A percentile compares a stretch with the other conserved stretches of the same genome.
Conservation (phyloP, 768 basidiomycete species). For the Tubosaeta sp. region DNA sequence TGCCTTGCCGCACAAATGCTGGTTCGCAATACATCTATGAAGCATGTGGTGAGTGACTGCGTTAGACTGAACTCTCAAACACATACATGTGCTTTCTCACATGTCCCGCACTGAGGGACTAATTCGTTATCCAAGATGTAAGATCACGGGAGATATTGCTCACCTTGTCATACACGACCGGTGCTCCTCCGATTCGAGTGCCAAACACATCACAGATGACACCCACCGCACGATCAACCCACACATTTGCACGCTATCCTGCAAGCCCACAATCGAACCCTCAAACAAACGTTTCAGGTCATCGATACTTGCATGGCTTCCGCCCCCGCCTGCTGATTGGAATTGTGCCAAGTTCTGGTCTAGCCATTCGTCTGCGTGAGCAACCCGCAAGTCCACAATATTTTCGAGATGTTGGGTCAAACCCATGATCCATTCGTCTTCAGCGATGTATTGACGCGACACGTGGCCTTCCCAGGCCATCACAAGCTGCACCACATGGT, state of each 20-base stretch:
- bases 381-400: constrained; percentile 40
- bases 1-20: constrained; percentile 52
- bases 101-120: constrained; percentile 49
- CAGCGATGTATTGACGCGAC: constrained; percentile 18
- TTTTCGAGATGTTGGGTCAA: constrained; percentile 37
- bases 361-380: constrained; percentile 51
- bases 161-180: constrained; percentile 46
- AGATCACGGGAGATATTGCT: constrained; percentile 15
- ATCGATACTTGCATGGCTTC: constrained; percentile 40
- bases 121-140: background rate
- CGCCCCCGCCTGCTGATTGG: constrained; percentile 16
- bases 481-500: too few relatives aligned
- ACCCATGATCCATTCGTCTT: constrained; percentile 36
- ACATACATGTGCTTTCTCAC: constrained; percentile 51
- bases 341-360: constrained; percentile 46
- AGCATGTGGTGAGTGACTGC: background rate
- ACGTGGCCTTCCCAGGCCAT: constrained; percentile 13
- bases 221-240: constrained; percentile 42
- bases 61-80: background rate
- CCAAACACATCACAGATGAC: constrained; percentile 45
- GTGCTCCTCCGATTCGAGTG: constrained; percentile 24
- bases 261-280: constrained; percentile 41
- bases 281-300: constrained; percentile 43
- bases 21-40: constrained; percentile 45
- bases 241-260: constrained; percentile 46